Evolutionary conservation across 2,329 filamentous ascomycete species (phyloP), one percentile per base, ranked within the genome.

Genomic region (Cytospora mali): DNA sequence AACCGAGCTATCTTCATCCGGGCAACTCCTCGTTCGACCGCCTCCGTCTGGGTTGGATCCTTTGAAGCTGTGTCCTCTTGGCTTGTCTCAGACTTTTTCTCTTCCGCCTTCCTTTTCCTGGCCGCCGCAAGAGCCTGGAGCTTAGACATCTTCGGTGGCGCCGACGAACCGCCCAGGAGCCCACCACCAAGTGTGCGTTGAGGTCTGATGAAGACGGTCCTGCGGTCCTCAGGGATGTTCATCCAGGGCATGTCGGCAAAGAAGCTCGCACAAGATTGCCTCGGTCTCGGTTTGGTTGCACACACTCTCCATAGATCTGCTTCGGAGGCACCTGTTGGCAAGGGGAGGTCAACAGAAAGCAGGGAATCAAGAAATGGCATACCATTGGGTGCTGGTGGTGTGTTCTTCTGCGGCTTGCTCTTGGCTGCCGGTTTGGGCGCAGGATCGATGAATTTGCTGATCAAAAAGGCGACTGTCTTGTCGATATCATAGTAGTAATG

Each of bases 401-500:
- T 54, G 39, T 49, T 79, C 70, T 81, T 80, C 48, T 74, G 69
- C 27, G 76, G 68, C 65, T 64, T 75, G 72, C 63, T 71, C 71
- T 73, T 79, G 9, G 70, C 63, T 11, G 76, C 69, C 69, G 81
- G 81, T 18, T 74, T 71, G 27, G 71, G 68, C 21, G 78, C 71
- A 51, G 77, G 77, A 9, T 77, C 75, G 68, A 85, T 77, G 67
- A 79, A 84, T 33, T 81, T 88, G 81, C 88, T 90, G 66, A 87
- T 84, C 62, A 99, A 76, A 72, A 96, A 97, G 62, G 84, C 82
- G 42, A 96, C 89, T 1, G 92, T 87, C 75, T 97, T 97, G 62
- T 88, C 89, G 31, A 97, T 82, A 70, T 99, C 93, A 73, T 93
- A 98, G 75, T 94, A 98, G 75, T 97, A 97, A 76, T 99, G 87